A percentile compares a stretch with the other conserved stretches of the same genome.
Conservation (phyloP, 129 eudicot genomes). For the Scalesia atractyloides region DNA sequence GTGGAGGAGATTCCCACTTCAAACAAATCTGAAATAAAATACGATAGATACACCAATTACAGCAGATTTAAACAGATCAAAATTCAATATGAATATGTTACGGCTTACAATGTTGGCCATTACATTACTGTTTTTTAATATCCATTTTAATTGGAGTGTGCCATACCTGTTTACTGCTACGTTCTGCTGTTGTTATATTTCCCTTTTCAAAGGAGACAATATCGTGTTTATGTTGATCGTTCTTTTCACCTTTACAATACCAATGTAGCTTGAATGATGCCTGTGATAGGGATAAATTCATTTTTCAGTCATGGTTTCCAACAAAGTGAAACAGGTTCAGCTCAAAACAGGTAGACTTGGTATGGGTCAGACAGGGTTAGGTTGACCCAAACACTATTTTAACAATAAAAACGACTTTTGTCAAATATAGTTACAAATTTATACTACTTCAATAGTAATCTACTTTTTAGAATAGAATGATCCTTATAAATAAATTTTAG, state of each 20-base stretch:
- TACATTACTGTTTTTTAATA: too few species aligned
- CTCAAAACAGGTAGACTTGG: too few species aligned
- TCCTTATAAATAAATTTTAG: too few species aligned
- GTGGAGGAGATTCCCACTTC: slow-evolving; percentile 93
- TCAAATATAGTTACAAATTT: too few species aligned
- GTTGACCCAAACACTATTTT: too few species aligned
- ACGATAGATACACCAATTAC: background rate
- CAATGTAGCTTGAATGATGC: slow-evolving; percentile 93
- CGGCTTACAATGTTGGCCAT: background rate
- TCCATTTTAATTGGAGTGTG: too few species aligned
- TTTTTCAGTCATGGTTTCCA: background rate
- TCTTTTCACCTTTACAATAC: slow-evolving; percentile 71
- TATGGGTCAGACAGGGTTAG: too few species aligned
- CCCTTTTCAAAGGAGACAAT: slow-evolving; percentile 96
- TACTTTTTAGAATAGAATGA: too few species aligned
- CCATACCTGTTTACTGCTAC: slow-evolving; percentile 91
- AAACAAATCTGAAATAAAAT: slow-evolving; percentile 70
- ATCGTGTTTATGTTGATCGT: slow-evolving; percentile 86
- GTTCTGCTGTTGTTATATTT: slow-evolving; percentile 80
- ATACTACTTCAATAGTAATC: too few species aligned
- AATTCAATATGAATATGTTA: background rate
- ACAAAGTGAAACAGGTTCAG: too few species aligned
- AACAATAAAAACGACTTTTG: too few species aligned
- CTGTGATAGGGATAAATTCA: slow-evolving; percentile 29
- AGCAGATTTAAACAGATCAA: too few species aligned